Conservation (phyloP, 108 stramenopile species). For the Asterionellopsis glacialis region DNA sequence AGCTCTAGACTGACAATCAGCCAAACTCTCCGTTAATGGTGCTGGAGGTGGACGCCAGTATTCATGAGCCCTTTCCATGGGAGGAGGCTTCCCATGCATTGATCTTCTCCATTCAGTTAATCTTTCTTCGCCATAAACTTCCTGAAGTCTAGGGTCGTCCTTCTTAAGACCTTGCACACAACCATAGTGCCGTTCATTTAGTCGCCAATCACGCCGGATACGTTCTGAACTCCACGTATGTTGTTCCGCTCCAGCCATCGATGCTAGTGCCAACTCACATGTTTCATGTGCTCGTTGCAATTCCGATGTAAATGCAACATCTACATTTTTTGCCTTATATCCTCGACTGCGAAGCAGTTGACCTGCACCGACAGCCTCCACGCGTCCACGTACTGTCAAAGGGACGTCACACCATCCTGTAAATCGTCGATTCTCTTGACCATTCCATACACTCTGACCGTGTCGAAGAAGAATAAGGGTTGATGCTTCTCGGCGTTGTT, state of each 20-base stretch:
- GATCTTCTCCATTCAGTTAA: slow-evolving; percentile 65
- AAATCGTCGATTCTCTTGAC: slow-evolving; percentile 64
- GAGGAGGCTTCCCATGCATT: slow-evolving; percentile 37
- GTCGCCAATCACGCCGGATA: slow-evolving; percentile 48
- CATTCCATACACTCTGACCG: slow-evolving; percentile 88
- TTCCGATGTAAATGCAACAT: slow-evolving; percentile 73
- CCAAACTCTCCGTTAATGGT: slow-evolving; percentile 68
- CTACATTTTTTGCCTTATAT: slow-evolving; percentile 31
- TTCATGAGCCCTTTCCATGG: slow-evolving; percentile 12
- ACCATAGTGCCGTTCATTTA: slow-evolving; percentile 90
- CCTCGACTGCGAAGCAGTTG: slow-evolving; percentile 45
- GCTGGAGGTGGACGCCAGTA: slow-evolving; percentile 55
- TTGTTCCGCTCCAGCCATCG: slow-evolving; percentile 42
- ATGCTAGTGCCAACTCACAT: slow-evolving; percentile 54
- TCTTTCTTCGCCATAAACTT: slow-evolving; percentile 61
- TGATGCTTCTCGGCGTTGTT: slow-evolving; percentile 8
- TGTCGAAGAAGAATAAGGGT: slow-evolving; percentile 73
- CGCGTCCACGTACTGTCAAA: slow-evolving; percentile 73
- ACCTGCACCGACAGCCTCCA: slow-evolving; percentile 77
- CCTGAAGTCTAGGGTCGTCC: slow-evolving; percentile 54
- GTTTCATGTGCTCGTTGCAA: slow-evolving; percentile 68
- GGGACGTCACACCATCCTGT: slow-evolving; percentile 92
- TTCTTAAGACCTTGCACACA: slow-evolving; percentile 75
- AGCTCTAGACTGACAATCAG: slow-evolving; percentile 69
- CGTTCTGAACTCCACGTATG: slow-evolving; percentile 31